Evolutionary conservation across 2,329 filamentous ascomycete genomes (phyloP).

Genomic region (Ciborinia camelliae): DNA sequence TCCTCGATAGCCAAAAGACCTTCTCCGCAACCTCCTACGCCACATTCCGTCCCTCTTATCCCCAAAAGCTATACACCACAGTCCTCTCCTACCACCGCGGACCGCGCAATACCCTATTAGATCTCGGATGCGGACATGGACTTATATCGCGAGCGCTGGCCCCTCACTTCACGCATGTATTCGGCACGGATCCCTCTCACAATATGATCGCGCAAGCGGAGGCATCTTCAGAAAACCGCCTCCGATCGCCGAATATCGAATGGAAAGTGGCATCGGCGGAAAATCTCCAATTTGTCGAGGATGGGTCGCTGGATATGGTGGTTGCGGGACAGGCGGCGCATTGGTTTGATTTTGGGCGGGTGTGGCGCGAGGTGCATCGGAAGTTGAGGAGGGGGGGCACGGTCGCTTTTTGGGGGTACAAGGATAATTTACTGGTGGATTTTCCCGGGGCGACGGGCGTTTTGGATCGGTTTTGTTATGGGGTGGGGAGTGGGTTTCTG

Average conservation of each 20-base stretch:
- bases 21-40: conserved; percentile 58
- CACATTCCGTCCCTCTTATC: conserved; percentile 58
- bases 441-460: conserved; percentile 50
- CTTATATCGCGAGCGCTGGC: conserved; percentile 53
- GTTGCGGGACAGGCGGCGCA: conserved; percentile 57
- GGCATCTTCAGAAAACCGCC: conserved; percentile 38
- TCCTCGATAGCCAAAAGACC: conserved; percentile 46
- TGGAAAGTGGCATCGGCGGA: conserved; percentile 53
- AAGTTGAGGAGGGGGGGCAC: conserved; percentile 54
- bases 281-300: conserved; percentile 48
- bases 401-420: conserved; percentile 65
- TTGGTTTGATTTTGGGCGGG: conserved; percentile 59
- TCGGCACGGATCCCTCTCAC: conserved; percentile 55
- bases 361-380: conserved; percentile 54
- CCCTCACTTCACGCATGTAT: conserved; percentile 48
- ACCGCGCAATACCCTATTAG: conserved; percentile 43
- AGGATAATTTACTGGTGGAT: conserved; percentile 58
- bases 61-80: conserved; percentile 51
- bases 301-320: conserved; percentile 50
- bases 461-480: conserved; percentile 55
- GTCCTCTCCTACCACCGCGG: conserved; percentile 52
- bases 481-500: conserved; percentile 48
- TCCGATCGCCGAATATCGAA: conserved; percentile 44
- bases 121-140: conserved; percentile 63
- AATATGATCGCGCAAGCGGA: conserved; percentile 55